Conservation (phyloP, 139 green algal species). For the Bryopsis sp. region DNA sequence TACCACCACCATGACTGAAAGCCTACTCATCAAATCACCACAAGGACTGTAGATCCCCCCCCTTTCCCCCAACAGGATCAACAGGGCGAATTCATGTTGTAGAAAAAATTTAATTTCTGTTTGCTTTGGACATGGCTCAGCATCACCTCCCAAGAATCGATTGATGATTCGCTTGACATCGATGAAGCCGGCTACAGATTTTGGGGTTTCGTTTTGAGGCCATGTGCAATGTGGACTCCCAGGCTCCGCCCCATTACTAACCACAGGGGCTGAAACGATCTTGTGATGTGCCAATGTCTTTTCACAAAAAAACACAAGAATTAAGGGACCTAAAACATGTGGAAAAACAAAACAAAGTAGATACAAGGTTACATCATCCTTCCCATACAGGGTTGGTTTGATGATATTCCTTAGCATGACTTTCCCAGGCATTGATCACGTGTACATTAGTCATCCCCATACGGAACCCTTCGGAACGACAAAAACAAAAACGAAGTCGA, state of each 20-base stretch:
- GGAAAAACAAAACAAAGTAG: no score
- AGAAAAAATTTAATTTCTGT: background rate
- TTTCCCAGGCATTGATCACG: no score
- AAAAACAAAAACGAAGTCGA: no score
- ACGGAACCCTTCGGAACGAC: no score
- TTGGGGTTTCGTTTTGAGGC: conserved; percentile 6
- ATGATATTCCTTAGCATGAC: no score
- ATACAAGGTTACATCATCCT: no score
- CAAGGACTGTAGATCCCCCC: no score
- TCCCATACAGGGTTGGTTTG: no score
- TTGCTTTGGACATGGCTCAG: background rate
- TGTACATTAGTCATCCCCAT: no score
- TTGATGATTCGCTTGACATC: conserved; percentile 19
- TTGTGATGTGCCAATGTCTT: conserved; percentile 1
- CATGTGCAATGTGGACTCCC: background rate
- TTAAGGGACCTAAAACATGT: no score
- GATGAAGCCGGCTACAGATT: conserved; percentile 3
- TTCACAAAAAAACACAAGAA: no score
- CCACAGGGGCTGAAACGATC: conserved; percentile 10
- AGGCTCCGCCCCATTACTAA: background rate
- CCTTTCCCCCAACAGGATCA: background rate
- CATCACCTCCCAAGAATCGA: background rate
- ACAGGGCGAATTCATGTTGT: background rate
- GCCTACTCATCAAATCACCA: background rate
- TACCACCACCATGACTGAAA: background rate